Conservation (phyloP, 768 basidiomycete genomes). For the Leccinum sublutescens region DNA sequence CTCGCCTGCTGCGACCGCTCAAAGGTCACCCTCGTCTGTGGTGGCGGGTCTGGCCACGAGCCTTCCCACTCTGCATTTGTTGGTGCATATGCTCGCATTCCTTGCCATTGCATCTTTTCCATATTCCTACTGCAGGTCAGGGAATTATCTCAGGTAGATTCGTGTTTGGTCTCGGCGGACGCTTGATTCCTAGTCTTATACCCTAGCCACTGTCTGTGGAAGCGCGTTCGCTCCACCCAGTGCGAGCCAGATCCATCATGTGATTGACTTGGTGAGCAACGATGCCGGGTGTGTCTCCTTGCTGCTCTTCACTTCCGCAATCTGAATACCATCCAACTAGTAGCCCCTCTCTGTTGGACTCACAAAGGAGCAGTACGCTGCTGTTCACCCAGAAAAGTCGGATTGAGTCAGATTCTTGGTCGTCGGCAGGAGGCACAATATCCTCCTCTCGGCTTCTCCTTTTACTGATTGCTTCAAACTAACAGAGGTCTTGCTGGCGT, state of each 20-base stretch:
- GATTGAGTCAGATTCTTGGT: slow-evolving; percentile 72
- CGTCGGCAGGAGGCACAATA: slow-evolving; percentile 66
- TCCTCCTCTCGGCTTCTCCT: slow-evolving; percentile 13
- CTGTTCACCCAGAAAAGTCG: slow-evolving; percentile 63
- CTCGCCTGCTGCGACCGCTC: slow-evolving; percentile 53
- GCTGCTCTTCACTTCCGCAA: too few relatives aligned
- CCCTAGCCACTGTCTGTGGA: slow-evolving; percentile 75
- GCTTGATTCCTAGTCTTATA: background rate
- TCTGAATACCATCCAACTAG: background rate
- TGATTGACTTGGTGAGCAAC: slow-evolving; percentile 72
- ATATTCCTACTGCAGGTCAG: slow-evolving; percentile 42
- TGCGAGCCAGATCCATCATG: slow-evolving; percentile 77
- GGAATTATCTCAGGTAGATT: slow-evolving; percentile 72
- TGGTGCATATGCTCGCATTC: slow-evolving; percentile 44
- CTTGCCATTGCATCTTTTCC: background rate
- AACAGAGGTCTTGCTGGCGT: slow-evolving; percentile 78
- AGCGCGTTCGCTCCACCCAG: slow-evolving; percentile 91
- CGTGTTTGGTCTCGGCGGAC: background rate
- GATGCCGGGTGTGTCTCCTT: slow-evolving; percentile 56
- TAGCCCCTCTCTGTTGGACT: slow-evolving; percentile 51
- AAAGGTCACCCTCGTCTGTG: slow-evolving; percentile 76
- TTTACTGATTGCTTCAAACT: background rate
- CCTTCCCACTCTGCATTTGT: slow-evolving; percentile 89
- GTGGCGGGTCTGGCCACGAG: slow-evolving; percentile 89
- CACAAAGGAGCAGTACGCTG: slow-evolving; percentile 80